Base-by-base conservation (phyloP, 768 basidiomycete genomes). In the Thelephora ganbajun region DNA sequence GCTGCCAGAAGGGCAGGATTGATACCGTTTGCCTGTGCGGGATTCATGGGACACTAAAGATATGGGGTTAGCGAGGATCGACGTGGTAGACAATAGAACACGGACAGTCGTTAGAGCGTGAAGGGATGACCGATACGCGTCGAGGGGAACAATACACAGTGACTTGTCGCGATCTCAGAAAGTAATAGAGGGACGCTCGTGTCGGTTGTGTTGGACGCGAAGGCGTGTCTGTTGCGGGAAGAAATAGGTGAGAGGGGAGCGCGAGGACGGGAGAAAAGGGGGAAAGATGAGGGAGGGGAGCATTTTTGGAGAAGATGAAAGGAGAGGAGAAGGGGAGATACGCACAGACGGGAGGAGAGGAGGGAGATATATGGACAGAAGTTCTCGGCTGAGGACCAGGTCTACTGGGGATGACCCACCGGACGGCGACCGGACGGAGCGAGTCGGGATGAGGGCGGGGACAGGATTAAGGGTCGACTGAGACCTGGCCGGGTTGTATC, bases 1-100 rank as follows among this genome's bases (percentile, higher is more conserved):
- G 39, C 39, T 1, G 35, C 37, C 34, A 58, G 49, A 36, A 54
- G 50, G 6, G 55, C 55, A 5, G 56, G 55, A 43, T 55, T 58
- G 33, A 58, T 56, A 1, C 54, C 50, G 6, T 49, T 48, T 33
- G 34, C 39, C 39, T 37, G 49, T 37, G 49, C 35, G 18, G 16
- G 22, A 18, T 42, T 23, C 33, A 33, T 13, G 41, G 46, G 22
- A 46, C 30, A 26, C 39, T 34, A 20, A 35, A 14, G 30, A 19
- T 2, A 39, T 26, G 22, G 18, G 12, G 20, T 22, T 14, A 6
- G 19, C 33, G 23, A 22, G 26, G n/a, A 34, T 44, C 44, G 34
- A 37, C 26, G 33, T 11, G 33, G 18, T 16, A 26, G n/a, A 36
- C 23, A 11, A 19, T 30, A 33, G 6, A 16, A 19, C 14, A 22